Percentiles rank a stretch among this genome's conserved stretches.
Evolutionary conservation across 139 green algal genomes (phyloP).

Genomic region (Picochlorum sp.): DNA sequence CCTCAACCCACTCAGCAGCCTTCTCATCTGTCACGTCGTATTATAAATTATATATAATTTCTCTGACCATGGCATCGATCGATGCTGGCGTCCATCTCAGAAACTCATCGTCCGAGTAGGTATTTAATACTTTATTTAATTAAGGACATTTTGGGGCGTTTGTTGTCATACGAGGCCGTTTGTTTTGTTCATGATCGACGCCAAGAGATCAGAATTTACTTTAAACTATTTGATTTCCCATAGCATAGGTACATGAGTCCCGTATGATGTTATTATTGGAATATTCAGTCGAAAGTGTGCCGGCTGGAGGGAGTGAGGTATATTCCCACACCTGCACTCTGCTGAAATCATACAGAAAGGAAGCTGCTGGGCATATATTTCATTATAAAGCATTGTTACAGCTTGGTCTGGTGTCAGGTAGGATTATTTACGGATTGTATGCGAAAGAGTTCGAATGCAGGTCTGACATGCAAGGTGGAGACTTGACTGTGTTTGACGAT

Average conservation of each 20-base stretch:
- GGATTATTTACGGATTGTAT: neutral
- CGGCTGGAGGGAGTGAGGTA: slow-evolving; percentile 8
- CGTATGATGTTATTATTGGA: neutral
- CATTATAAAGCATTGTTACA: slow-evolving; percentile 52
- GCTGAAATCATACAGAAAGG: slow-evolving; percentile 37
- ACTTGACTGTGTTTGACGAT: neutral
- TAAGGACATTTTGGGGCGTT: too few species aligned
- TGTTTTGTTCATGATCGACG: too few species aligned
- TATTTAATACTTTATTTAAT: too few species aligned
- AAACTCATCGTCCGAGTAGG: too few species aligned
- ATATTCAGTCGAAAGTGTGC: neutral
- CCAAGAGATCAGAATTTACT: too few species aligned
- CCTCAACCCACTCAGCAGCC: too few species aligned
- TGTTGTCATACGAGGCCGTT: too few species aligned
- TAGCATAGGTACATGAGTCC: neutral
- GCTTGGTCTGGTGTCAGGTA: slow-evolving; percentile 47
- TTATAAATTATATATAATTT: too few species aligned
- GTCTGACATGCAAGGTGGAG: neutral
- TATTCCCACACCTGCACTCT: slow-evolving; percentile 23
- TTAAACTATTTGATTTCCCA: neutral
- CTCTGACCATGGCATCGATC: too few species aligned
- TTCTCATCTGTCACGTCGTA: too few species aligned
- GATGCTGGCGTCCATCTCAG: too few species aligned
- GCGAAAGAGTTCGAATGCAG: neutral
- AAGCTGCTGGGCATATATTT: slow-evolving; percentile 56